Conservation (phyloP, 768 basidiomycete species). For the Pisolithus albus region DNA sequence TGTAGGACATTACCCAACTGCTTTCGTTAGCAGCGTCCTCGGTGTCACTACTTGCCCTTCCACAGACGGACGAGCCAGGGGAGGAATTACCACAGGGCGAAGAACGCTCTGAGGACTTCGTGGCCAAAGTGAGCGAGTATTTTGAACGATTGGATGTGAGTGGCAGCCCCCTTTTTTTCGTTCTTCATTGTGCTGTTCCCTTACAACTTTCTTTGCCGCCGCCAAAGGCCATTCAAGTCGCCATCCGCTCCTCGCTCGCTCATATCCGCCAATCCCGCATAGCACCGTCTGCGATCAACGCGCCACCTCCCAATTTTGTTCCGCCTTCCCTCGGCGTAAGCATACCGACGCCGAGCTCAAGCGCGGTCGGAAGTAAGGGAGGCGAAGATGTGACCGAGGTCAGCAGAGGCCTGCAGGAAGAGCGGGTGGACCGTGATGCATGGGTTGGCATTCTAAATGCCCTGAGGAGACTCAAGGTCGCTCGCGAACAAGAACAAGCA, state of each 20-base stretch:
- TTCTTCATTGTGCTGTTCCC: neutral
- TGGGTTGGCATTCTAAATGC: conserved; percentile 72
- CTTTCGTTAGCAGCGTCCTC: conserved; percentile 72
- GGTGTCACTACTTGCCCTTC: conserved; percentile 72
- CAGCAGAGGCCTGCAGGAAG: conserved; percentile 69
- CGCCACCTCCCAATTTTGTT: conserved; percentile 63
- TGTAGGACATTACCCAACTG: conserved; percentile 72
- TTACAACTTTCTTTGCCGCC: neutral
- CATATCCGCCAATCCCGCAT: conserved; percentile 78
- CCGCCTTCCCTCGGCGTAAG: conserved; percentile 77
- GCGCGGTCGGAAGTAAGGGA: neutral
- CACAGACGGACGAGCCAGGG: conserved; percentile 67
- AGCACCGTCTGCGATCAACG: conserved; percentile 82
- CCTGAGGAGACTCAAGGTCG: conserved; percentile 54
- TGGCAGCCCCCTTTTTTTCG: conserved; percentile 13
- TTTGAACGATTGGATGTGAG: conserved; percentile 75
- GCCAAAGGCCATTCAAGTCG: conserved; percentile 62
- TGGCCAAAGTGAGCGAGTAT: conserved; percentile 78
- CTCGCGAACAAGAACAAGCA: conserved; percentile 22
- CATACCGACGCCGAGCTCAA: conserved; percentile 37
- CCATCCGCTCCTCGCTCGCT: conserved; percentile 71
- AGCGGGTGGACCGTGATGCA: conserved; percentile 66
- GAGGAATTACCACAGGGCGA: conserved; percentile 71
- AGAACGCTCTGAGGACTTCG: conserved; percentile 80
- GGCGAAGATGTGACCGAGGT: conserved; percentile 19